Conservation (phyloP, 2,329 filamentous ascomycete species). For the Calonectria pseudoreteaudii region DNA sequence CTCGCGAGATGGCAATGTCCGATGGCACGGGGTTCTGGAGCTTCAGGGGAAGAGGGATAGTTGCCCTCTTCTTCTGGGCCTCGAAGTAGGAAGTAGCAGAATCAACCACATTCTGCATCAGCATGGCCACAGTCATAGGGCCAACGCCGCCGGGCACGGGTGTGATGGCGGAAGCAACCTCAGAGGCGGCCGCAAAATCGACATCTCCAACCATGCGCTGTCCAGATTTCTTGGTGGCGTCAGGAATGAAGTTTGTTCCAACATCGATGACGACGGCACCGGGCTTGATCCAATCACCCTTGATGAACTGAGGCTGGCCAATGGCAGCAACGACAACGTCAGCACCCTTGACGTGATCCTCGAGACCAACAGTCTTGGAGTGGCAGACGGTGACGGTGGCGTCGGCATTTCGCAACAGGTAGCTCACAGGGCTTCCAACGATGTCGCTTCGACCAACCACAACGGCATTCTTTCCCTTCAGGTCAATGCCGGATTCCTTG, state of each 20-base stretch:
- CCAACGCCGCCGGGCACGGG: slow-evolving; percentile 97
- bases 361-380: slow-evolving; percentile 82
- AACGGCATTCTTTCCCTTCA: slow-evolving; percentile 92
- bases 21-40: slow-evolving; percentile 87
- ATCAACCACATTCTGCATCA: slow-evolving; percentile 94
- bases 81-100: slow-evolving; percentile 86
- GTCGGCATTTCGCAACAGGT: slow-evolving; percentile 93
- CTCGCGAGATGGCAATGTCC: slow-evolving; percentile 91
- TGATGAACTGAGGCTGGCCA: slow-evolving; percentile 86
- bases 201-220: slow-evolving; percentile 95
- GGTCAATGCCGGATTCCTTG: slow-evolving; percentile 83
- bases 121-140: slow-evolving; percentile 99
- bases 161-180: slow-evolving; percentile 93
- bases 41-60: slow-evolving; percentile 86
- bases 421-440: slow-evolving; percentile 96
- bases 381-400: slow-evolving; percentile 98
- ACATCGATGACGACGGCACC: slow-evolving; percentile 98
- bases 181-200: slow-evolving; percentile 84
- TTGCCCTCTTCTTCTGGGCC: slow-evolving; percentile 81
- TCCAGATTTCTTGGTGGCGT: slow-evolving; percentile 90
- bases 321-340: slow-evolving; percentile 95
- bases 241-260: slow-evolving; percentile 94
- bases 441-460: slow-evolving; percentile 97
- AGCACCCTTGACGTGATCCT: slow-evolving; percentile 81
- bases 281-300: slow-evolving; percentile 95